Evolutionary conservation across 108 stramenopile species (phyloP).

Genomic region (Cyclotella kingstonii): DNA sequence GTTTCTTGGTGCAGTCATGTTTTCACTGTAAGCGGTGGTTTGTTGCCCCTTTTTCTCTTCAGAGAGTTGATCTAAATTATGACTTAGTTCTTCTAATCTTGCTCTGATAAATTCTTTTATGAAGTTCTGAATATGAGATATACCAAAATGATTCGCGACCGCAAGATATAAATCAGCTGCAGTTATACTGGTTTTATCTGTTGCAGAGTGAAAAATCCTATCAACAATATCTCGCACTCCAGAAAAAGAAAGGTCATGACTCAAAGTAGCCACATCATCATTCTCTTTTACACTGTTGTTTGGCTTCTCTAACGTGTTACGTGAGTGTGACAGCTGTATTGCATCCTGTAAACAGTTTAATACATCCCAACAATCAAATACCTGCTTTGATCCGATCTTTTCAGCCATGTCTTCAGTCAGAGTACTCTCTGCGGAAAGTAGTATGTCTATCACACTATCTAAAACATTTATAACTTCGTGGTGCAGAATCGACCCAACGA

Average conservation of each 20-base stretch:
- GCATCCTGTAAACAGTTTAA: conserved; percentile 9
- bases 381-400: background rate
- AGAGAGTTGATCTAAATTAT: background rate
- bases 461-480: conserved; percentile 16
- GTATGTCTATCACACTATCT: conserved; percentile 11
- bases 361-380: conserved; percentile 19
- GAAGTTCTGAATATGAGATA: background rate
- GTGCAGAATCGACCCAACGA: conserved; percentile 9
- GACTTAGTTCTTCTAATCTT: background rate
- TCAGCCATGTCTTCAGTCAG: background rate
- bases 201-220: background rate
- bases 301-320: too few relatives aligned
- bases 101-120: background rate
- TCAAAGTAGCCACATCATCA: too few relatives aligned
- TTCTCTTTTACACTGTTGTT: too few relatives aligned
- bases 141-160: background rate
- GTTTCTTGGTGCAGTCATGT: background rate
- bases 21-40: too few relatives aligned
- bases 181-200: background rate
- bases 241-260: too few relatives aligned
- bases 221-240: background rate
- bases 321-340: too few relatives aligned
- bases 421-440: conserved; percentile 5
- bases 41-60: background rate
- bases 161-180: background rate